phyloP scores from a whole-genome alignment of 2,329 filamentous ascomycete genomes.

The Stemphylium lycopersici region DNA sequence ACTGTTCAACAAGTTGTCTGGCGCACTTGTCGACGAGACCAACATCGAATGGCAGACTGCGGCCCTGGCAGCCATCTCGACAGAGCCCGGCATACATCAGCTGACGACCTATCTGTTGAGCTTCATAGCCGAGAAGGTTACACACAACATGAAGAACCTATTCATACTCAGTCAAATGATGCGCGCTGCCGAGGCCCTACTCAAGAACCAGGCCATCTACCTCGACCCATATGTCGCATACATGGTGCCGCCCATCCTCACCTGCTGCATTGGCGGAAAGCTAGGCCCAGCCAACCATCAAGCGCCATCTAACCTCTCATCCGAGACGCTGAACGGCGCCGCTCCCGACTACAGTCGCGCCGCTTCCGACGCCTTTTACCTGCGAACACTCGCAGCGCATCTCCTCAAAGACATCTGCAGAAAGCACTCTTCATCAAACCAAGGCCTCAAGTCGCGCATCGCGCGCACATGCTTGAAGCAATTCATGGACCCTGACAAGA shows the following conservation, averaged over 20 bases:
- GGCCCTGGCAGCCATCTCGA: conserved; percentile 81
- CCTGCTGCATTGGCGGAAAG: conserved; percentile 84
- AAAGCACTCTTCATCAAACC: conserved; percentile 81
- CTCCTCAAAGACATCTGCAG: conserved; percentile 78
- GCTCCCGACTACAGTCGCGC: conserved; percentile 26
- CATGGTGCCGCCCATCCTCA: conserved; percentile 85
- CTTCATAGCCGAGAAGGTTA: conserved; percentile 94
- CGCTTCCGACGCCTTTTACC: conserved; percentile 68
- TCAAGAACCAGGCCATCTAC: conserved; percentile 82
- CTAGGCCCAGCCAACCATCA: conserved; percentile 65
- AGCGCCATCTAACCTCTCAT: conserved; percentile 58
- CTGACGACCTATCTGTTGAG: conserved; percentile 95
- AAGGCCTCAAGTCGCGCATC: conserved; percentile 83
- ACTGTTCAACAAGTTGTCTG: conserved; percentile 95
- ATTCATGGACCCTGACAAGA: conserved; percentile 85
- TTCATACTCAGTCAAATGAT: conserved; percentile 92
- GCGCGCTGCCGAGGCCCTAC: conserved; percentile 82
- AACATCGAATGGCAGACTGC: conserved; percentile 87
- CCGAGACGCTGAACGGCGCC: conserved; percentile 51
- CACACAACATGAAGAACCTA: conserved; percentile 87
- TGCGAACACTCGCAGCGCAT: conserved; percentile 83
- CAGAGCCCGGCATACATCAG: conserved; percentile 93
- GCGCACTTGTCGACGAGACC: conserved; percentile 84
- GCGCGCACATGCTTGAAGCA: conserved; percentile 92
- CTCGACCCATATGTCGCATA: conserved; percentile 70